phyloP scores from a whole-genome alignment of 2,329 filamentous ascomycete genomes.

The Ophiostoma populinum region DNA sequence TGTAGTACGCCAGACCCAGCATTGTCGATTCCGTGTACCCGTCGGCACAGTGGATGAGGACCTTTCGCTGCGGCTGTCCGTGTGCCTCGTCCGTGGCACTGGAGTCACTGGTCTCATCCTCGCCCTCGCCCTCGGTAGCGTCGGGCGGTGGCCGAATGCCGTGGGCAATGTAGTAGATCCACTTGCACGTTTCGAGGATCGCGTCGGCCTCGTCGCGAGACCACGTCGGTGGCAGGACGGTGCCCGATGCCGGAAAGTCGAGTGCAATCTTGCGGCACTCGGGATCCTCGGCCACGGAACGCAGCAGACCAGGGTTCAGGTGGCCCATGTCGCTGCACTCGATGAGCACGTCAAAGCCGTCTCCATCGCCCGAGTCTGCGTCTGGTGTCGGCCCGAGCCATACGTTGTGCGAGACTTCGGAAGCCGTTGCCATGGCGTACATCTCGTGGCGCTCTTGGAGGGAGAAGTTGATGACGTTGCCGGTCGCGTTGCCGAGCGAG shows the following conservation, averaged over 20 bases:
- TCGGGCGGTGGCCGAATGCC: too few species aligned
- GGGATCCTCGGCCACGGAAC: constrained; percentile 39
- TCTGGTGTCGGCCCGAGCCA: constrained; percentile 82
- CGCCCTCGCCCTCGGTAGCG: background rate
- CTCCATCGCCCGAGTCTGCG: constrained; percentile 36
- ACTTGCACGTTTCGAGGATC: constrained; percentile 71
- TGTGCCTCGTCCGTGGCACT: too few species aligned
- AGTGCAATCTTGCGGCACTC: constrained; percentile 28
- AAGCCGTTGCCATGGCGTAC: constrained; percentile 79
- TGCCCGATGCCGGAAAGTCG: constrained; percentile 90
- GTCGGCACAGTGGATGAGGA: constrained; percentile 86
- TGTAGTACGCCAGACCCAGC: constrained; percentile 78
- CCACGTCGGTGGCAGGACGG: constrained; percentile 70
- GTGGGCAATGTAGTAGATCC: constrained; percentile 74
- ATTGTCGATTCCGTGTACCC: constrained; percentile 92
- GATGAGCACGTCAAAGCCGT: constrained; percentile 67
- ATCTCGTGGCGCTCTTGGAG: constrained; percentile 82
- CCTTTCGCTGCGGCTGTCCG: constrained; percentile 33
- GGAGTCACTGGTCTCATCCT: too few species aligned
- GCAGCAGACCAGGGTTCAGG: constrained; percentile 51
- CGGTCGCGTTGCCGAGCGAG: constrained; percentile 52
- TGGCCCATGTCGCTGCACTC: constrained; percentile 77
- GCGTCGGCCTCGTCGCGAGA: constrained; percentile 69
- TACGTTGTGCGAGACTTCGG: constrained; percentile 77
- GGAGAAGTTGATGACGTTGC: constrained; percentile 72